These are phyloP conservation scores for Breynia disticha DNA, from an alignment of 441 rosid genomes.

Conservation along the genomic window DNA sequence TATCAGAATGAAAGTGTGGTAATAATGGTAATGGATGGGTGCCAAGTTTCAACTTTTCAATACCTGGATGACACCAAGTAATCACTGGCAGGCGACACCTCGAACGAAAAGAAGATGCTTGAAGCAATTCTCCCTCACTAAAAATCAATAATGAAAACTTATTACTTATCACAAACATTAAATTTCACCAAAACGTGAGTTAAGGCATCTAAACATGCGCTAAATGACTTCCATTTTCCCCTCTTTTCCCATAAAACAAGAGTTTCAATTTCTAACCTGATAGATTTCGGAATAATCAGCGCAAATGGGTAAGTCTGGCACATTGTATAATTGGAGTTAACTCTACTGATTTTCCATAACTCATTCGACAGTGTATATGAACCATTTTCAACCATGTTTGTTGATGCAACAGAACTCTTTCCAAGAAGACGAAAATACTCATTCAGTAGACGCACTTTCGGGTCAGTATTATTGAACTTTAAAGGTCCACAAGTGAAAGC, in stretches of 20 bases:
- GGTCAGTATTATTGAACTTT: slow-evolving; percentile 52
- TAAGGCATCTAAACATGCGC: not conserved
- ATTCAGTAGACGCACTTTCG: slow-evolving; percentile 80
- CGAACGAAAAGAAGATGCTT: slow-evolving; percentile 88
- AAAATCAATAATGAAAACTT: slow-evolving; percentile 20
- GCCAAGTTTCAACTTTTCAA: slow-evolving; percentile 13
- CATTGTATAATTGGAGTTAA: slow-evolving; percentile 60
- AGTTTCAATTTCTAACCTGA: slow-evolving; percentile 46
- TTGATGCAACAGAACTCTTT: slow-evolving; percentile 52
- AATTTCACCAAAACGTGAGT: not conserved
- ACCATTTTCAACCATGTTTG: slow-evolving; percentile 58
- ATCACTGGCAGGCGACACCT: slow-evolving; percentile 83
- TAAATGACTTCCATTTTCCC: not conserved
- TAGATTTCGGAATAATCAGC: slow-evolving; percentile 74
- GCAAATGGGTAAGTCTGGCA: slow-evolving; percentile 92
- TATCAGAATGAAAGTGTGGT: slow-evolving; percentile 9
- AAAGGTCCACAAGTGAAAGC: slow-evolving; percentile 76
- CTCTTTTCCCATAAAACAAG: slow-evolving; percentile 9
- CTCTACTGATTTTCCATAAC: slow-evolving; percentile 75
- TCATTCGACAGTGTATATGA: slow-evolving; percentile 69
- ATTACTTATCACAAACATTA: slow-evolving; percentile 15
- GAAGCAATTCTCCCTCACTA: slow-evolving; percentile 84
- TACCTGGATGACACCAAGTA: slow-evolving; percentile 97
- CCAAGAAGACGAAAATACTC: slow-evolving; percentile 95
- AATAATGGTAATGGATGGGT: slow-evolving; percentile 8